Percentiles rank a stretch among this genome's conserved stretches.
Evolutionary conservation across 139 green algal species (phyloP).

Genomic region (Tetradesmus obliquus): DNA sequence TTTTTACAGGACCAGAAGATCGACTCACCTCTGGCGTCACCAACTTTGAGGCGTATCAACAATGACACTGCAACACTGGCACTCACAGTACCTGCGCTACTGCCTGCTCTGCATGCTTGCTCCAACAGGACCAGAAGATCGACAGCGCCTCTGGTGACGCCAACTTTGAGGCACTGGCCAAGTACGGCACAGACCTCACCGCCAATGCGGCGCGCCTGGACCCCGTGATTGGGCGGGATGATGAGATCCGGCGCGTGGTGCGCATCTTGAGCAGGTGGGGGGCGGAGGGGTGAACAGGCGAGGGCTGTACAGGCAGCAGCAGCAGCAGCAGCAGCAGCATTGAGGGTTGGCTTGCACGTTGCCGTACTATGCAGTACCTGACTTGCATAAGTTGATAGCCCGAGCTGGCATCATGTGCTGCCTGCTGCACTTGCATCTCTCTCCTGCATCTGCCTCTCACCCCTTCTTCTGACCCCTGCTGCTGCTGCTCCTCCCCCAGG

Average conservation of each 20-base stretch:
- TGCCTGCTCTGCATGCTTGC: too few relatives aligned
- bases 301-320: too few relatives aligned
- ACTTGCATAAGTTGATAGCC: too few relatives aligned
- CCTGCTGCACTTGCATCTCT: neutral
- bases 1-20: conserved; percentile 41
- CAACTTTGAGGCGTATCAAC: conserved; percentile 84
- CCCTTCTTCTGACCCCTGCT: neutral
- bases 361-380: too few relatives aligned
- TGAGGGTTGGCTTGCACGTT: too few relatives aligned
- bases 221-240: conserved; percentile 89
- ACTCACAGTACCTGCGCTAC: too few relatives aligned
- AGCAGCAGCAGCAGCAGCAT: too few relatives aligned
- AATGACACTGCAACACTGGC: conserved; percentile 50
- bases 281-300: neutral
- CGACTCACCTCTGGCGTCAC: conserved; percentile 67
- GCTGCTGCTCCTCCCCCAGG: conserved; percentile 41
- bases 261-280: conserved; percentile 83
- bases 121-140: conserved; percentile 42
- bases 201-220: conserved; percentile 91
- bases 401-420: neutral
- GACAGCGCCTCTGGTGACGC: conserved; percentile 70
- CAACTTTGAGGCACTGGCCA: conserved; percentile 91
- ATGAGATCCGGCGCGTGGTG: conserved; percentile 88
- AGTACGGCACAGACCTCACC: conserved; percentile 95
- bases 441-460: too few relatives aligned